Evolutionary conservation across 768 basidiomycete genomes (phyloP).

Genomic region (Auriscalpium microsporum): DNA sequence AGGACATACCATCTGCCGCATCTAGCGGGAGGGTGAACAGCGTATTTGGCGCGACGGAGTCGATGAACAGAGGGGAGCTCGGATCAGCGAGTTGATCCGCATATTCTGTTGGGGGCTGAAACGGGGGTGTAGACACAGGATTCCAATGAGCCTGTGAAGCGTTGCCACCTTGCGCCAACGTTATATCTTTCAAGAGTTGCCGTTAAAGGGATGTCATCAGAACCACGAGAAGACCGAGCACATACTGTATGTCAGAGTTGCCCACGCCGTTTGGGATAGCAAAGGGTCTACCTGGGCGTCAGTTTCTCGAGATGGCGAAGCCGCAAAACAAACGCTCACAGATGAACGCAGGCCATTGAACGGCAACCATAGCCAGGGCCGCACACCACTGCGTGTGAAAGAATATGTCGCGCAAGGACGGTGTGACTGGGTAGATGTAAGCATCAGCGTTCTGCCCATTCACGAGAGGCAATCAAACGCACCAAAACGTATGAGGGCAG

Average conservation of each 20-base stretch:
- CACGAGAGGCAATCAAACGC: constrained; percentile 24
- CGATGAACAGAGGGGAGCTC: constrained; percentile 69
- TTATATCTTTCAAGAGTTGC: constrained; percentile 56
- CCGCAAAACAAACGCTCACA: constrained; percentile 43
- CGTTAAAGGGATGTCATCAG: constrained; percentile 3
- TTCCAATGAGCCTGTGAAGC: constrained; percentile 51
- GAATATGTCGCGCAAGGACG: constrained; percentile 85
- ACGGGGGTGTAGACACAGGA: constrained; percentile 49
- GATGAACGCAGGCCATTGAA: constrained; percentile 88
- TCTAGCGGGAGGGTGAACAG: constrained; percentile 63
- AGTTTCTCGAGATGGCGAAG: neutral
- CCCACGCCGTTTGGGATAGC: constrained; percentile 82
- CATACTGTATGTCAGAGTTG: constrained; percentile 69
- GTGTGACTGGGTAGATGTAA: constrained; percentile 54
- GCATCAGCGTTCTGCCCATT: constrained; percentile 8
- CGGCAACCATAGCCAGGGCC: constrained; percentile 84
- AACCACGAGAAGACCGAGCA: constrained; percentile 1
- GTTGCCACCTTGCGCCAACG: constrained; percentile 42
- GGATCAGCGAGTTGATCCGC: constrained; percentile 62
- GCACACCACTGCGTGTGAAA: constrained; percentile 93
- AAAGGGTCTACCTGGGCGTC: constrained; percentile 61
- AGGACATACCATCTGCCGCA: constrained; percentile 60
- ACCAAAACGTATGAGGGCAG: constrained; percentile 87
- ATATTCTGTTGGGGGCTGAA: constrained; percentile 62
- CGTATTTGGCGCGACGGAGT: constrained; percentile 57